Evolutionary conservation across 192 early-diverging fungal genomes (phyloP), one percentile per base, ranked within the genome.

Genomic region (Backusella westeae): DNA sequence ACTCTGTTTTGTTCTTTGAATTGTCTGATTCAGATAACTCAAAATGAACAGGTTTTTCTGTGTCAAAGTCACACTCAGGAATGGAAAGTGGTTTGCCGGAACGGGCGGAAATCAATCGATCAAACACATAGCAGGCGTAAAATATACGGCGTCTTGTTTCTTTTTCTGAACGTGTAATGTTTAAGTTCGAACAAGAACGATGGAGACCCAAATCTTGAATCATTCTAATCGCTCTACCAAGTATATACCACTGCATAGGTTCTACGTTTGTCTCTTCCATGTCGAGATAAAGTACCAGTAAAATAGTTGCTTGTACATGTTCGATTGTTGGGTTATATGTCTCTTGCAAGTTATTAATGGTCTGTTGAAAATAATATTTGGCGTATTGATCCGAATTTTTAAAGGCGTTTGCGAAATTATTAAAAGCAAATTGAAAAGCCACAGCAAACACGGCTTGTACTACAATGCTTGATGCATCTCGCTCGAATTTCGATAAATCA

Each of bases 121-220:
- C 72, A n/a, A 83, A 19, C 14, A 79, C 44, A 41, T 81, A 78
- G 46, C 69, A 79, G 1, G 74, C 67, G 79, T 80, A 71, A 49
- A 38, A 72, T 12, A 74, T 21, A 15, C 80, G 56, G 73, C 74
- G 75, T 17, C 79, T 83, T 35, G 83, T 83, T 79, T 89, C 88
- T 19, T 78, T 84, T 77, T 89, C 86, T 8, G 81, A 68, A 12
- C 73, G 70, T 5, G 86, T 83, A 12, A 87, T 56, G 32, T 86
- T 75, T 86, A 86, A 89, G 46, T 82, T 75, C 0, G 83, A 80
- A 32, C 81, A 85, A 46, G 83, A 87, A 34, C 88, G 86, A 76
- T 89, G 88, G 56, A 89, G 77, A 1, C 88, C 88, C 34, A 89
- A 46, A 66, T 89, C 88, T 73, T 89, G 88, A 12, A 86, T 83